Conservation (phyloP, 2,329 filamentous ascomycete genomes). For the Nothopassalora personata region DNA sequence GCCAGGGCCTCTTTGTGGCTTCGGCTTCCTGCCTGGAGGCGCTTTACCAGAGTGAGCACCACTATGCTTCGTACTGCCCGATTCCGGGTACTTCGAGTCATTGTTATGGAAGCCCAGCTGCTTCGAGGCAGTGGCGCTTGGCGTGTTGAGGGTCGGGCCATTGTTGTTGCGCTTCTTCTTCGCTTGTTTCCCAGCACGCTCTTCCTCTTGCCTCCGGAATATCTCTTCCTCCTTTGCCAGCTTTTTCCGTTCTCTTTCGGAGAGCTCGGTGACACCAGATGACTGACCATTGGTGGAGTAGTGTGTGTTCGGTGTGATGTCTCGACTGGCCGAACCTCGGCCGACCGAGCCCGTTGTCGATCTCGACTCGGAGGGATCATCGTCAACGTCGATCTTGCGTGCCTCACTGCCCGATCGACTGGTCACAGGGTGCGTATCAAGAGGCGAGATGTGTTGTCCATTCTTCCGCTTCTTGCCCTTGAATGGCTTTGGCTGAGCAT, state of each 20-base stretch:
- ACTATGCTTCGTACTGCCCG: slow-evolving; percentile 24
- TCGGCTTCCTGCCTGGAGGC: slow-evolving; percentile 17
- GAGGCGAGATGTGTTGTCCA: slow-evolving; percentile 47
- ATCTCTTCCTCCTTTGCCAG: slow-evolving; percentile 58
- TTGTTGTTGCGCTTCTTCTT: slow-evolving; percentile 55
- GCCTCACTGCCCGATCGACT: slow-evolving; percentile 58
- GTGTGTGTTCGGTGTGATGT: slow-evolving; percentile 55
- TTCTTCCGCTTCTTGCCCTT: slow-evolving; percentile 48
- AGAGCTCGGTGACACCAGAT: slow-evolving; percentile 46
- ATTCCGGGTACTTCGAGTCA: slow-evolving; percentile 26
- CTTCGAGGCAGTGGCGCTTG: slow-evolving; percentile 42
- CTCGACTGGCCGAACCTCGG: slow-evolving; percentile 54
- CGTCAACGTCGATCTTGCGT: slow-evolving; percentile 44
- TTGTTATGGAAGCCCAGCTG: slow-evolving; percentile 32
- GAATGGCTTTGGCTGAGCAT: slow-evolving; percentile 28
- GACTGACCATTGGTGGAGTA: slow-evolving; percentile 43
- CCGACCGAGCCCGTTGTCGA: slow-evolving; percentile 55
- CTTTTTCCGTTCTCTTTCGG: slow-evolving; percentile 58
- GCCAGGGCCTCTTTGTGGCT: slow-evolving; percentile 15
- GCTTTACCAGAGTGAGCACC: slow-evolving; percentile 19
- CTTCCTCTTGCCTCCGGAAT: slow-evolving; percentile 57
- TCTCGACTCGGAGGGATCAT: slow-evolving; percentile 54
- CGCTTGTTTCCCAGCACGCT: slow-evolving; percentile 44
- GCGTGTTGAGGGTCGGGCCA: slow-evolving; percentile 50
- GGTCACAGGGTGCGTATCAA: slow-evolving; percentile 50